phyloP scores from a whole-genome alignment of 139 green algal species.

The Spirogloea muscicola region DNA sequence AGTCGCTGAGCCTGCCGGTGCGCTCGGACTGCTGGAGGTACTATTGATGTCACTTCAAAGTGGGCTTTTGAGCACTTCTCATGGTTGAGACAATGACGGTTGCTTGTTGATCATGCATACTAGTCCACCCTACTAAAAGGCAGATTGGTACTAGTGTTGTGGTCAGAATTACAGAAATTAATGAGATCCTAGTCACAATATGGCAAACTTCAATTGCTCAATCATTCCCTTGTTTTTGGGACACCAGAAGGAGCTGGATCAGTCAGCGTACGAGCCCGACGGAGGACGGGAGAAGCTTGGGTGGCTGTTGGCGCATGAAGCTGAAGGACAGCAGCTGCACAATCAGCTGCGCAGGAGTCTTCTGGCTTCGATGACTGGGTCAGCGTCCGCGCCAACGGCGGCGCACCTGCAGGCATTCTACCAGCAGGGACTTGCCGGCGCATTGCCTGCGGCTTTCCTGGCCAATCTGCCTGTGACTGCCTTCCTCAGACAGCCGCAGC shows the following conservation, averaged over 20 bases:
- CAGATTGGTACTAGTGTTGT: too few relatives aligned
- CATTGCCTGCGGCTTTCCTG: not conserved
- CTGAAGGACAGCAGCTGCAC: conserved; percentile 21
- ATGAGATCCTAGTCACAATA: too few relatives aligned
- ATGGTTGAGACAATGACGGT: too few relatives aligned
- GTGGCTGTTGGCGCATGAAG: conserved; percentile 24
- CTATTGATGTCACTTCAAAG: too few relatives aligned
- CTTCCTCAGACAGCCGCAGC: too few relatives aligned
- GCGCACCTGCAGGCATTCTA: not conserved
- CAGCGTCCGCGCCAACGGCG: not conserved
- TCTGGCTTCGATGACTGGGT: not conserved
- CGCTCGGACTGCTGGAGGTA: conserved; percentile 42
- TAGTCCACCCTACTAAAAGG: too few relatives aligned
- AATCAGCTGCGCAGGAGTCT: conserved; percentile 5
- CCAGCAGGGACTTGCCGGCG: not conserved
- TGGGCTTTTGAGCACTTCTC: too few relatives aligned
- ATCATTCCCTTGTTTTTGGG: too few relatives aligned
- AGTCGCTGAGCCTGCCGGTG: conserved; percentile 22
- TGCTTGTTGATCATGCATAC: too few relatives aligned
- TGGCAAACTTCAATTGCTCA: too few relatives aligned
- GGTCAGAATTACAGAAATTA: too few relatives aligned
- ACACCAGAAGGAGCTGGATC: conserved; percentile 36
- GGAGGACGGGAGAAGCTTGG: conserved; percentile 7
- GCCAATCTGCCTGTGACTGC: not conserved
- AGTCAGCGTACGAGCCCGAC: conserved; percentile 22